A percentile compares a stretch with the other conserved stretches of the same genome.
phyloP scores from a whole-genome alignment of 2,329 filamentous ascomycete genomes.

The Magnaporthiopsis incrustans region DNA sequence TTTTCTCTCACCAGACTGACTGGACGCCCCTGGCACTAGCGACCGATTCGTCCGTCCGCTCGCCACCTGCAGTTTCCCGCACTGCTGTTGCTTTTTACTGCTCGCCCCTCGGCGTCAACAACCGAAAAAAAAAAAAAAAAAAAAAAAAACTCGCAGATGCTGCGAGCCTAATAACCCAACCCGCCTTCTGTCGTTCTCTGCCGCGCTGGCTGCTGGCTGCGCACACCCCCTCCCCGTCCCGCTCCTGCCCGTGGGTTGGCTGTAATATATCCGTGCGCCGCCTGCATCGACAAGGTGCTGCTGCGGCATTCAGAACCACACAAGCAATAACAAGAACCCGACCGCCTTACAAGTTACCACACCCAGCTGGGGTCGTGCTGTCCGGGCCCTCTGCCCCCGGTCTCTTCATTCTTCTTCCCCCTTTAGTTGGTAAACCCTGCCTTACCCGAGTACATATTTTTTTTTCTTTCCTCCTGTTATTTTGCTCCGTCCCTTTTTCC shows the following conservation, averaged over 20 bases:
- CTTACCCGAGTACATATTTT: conserved; percentile 10
- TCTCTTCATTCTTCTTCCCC: not conserved
- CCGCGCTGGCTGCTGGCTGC: conserved; percentile 1
- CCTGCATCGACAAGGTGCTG: conserved; percentile 1
- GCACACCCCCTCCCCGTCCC: not conserved
- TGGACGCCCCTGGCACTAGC: not conserved
- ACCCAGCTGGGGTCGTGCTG: not conserved
- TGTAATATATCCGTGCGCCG: not conserved
- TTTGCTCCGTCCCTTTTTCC: conserved; percentile 9
- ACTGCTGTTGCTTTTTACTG: not conserved
- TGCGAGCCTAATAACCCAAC: not conserved
- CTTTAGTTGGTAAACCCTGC: not conserved
- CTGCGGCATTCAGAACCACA: not conserved
- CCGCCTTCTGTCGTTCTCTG: not conserved
- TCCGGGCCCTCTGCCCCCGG: not conserved
- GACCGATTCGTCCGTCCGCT: not conserved
- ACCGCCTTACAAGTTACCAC: not conserved
- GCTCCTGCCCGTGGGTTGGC: not conserved
- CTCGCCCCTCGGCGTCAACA: not conserved
- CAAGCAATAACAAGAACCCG: not conserved
- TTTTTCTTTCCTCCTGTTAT: conserved; percentile 8
- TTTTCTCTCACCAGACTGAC: not conserved
- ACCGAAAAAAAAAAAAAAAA: not conserved
- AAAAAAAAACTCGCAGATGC: not conserved
- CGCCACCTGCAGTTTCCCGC: not conserved